Base-by-base conservation (phyloP, 495 filamentous ascomycete species). In the Penicillium antarcticum region DNA sequence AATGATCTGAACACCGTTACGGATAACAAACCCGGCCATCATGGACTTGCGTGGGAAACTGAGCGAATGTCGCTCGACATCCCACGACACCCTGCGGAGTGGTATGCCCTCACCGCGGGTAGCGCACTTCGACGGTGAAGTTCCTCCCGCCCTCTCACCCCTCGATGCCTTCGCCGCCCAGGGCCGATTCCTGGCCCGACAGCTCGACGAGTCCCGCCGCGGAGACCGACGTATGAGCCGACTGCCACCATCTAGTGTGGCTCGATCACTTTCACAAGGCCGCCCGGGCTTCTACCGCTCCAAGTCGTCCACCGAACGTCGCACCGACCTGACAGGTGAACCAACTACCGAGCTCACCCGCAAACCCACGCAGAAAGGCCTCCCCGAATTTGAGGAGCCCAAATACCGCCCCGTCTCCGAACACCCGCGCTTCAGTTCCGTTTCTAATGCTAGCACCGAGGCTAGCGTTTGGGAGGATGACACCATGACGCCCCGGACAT, bases 121-220 rank as follows among this genome's bases (percentile, higher is more conserved):
- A 53, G 66, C 72, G 52, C 88, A 92, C 63, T 77, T 86, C 45
- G 86, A 87, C 42, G 94, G 92, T 42, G 94, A 96, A 58, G 79
- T 91, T 9, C 92, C 94, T 29, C 94, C 94, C 13, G 87, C 91
- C 26, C 81, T 97, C 42, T 97, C 94, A 2, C 94, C 94, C 13
- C 81, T 98, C 40, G 94, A 97, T 77, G 92, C 94, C 34, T 89
- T 98, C 55, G 91, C 90, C 14, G 80, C 89, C 51, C 92, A 96
- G 56, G 91, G 91, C 50, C 86, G 91, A 42, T 66, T 92, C 55
- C 80, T 97, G 39, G 88, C 89, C n/a, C 87, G 82, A 68, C 86
- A 95, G 65, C 80, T 98, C 33, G 85, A 95, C 58, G 84, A 91
- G 51, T 87, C 83, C 48, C 76, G 77, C 44, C 70, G 72, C 43